Evolutionary conservation across 1,284 basidiomycete genomes (phyloP).

Genomic region (Tylopilus orsonianus): DNA sequence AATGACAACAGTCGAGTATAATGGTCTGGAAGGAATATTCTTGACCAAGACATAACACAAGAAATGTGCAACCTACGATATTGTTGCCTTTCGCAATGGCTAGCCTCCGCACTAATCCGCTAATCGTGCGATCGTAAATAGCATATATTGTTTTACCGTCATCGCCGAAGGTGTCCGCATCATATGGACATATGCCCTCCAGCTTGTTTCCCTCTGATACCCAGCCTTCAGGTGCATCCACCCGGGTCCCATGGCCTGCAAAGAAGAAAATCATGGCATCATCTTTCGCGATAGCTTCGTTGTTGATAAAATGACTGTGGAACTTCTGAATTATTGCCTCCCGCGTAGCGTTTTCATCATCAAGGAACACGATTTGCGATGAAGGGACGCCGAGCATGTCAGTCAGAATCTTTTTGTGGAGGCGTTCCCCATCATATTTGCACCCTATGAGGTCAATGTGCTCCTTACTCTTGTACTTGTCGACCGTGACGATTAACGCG

Average conservation of each 20-base stretch:
- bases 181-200: constrained; percentile 1
- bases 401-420: neutral
- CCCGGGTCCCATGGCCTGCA: constrained; percentile 1
- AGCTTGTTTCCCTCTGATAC: neutral
- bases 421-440: neutral
- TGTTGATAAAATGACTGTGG: neutral
- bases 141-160: neutral
- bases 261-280: constrained; percentile 3
- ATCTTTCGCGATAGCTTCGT: neutral
- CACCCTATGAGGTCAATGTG: neutral
- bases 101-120: neutral
- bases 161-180: neutral
- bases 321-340: constrained; percentile 1
- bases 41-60: neutral
- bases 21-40: neutral
- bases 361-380: neutral
- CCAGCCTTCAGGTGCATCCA: neutral
- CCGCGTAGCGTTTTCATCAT: constrained; percentile 1
- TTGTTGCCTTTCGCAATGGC: neutral
- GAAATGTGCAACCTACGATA: neutral
- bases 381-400: neutral
- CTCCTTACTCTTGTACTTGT: neutral
- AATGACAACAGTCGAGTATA: constrained; percentile 1
- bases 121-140: constrained; percentile 1
- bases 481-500: neutral